phyloP scores from a whole-genome alignment of 495 filamentous ascomycete genomes.

The Elasticomyces elasticus region DNA sequence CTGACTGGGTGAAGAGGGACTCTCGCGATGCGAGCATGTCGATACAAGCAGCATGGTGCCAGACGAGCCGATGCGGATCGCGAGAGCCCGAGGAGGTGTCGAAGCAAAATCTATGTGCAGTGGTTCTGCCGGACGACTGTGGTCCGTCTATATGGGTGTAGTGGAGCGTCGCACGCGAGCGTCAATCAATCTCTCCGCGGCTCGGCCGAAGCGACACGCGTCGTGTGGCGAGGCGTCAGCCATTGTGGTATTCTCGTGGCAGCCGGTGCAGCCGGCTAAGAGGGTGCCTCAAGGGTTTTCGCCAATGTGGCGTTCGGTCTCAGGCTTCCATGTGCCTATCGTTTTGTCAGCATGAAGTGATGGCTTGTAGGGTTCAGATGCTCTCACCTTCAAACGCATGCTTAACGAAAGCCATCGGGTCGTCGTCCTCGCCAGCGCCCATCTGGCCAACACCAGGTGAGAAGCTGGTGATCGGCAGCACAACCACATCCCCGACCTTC shows the following conservation, averaged over 20 bases:
- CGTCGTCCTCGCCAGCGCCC: conserved; percentile 79
- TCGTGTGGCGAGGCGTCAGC: not conserved
- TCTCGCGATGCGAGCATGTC: too few relatives aligned
- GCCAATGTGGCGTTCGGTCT: conserved; percentile 46
- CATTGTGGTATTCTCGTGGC: not conserved
- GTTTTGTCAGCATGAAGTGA: conserved; percentile 9
- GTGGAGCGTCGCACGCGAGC: not conserved
- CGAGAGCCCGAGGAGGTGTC: too few relatives aligned
- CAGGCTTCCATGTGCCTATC: conserved; percentile 71
- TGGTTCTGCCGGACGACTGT: not conserved
- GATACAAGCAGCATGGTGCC: too few relatives aligned
- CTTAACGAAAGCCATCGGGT: conserved; percentile 96
- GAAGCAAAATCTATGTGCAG: not conserved
- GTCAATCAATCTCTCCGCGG: too few relatives aligned
- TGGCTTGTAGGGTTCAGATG: not conserved
- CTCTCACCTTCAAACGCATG: conserved; percentile 83
- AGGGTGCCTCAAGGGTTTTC: not conserved
- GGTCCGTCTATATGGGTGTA: not conserved
- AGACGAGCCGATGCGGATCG: too few relatives aligned
- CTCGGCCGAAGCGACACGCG: not conserved
- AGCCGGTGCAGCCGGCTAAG: too few relatives aligned
- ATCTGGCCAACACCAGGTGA: conserved; percentile 90
- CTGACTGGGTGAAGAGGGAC: too few relatives aligned
- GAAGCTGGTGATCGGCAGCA: conserved; percentile 94
- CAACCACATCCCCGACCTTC: conserved; percentile 87